Conservation (phyloP, 768 basidiomycete species). For the Tricholoma matsutake region DNA sequence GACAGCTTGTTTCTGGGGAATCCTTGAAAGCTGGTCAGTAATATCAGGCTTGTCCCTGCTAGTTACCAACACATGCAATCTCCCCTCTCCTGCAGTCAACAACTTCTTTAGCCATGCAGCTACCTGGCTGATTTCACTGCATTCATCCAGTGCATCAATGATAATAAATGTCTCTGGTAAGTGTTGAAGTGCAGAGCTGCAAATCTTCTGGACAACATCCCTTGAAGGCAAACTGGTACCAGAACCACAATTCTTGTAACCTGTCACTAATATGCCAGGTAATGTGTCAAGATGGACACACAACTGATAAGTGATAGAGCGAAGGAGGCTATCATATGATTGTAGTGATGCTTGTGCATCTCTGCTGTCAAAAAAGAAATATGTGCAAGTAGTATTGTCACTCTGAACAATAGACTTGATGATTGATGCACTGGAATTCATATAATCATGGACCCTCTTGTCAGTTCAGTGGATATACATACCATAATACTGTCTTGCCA, state of each 20-base stretch:
- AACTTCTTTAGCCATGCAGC: background rate
- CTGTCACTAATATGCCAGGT: background rate
- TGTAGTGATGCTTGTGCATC: no score
- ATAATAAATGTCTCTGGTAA: background rate
- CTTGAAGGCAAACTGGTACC: background rate
- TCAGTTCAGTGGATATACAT: no score
- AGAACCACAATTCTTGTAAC: no score
- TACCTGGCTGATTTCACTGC: background rate
- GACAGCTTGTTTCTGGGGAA: background rate
- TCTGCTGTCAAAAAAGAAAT: no score
- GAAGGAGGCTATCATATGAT: no score
- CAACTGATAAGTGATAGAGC: no score
- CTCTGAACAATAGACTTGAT: no score
- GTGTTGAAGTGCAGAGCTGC: no score
- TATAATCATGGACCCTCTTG: no score
- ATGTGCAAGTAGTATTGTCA: no score
- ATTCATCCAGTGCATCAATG: background rate
- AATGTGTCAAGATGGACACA: background rate
- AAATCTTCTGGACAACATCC: background rate
- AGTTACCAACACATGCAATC: background rate
- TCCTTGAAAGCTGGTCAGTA: background rate
- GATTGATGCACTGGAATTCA: no score
- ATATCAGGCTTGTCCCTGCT: background rate
- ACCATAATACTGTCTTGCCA: background rate
- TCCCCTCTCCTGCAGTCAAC: background rate